phyloP scores from a whole-genome alignment of 371 early-diverging fungal species.

The Chytridiales sp. region DNA sequence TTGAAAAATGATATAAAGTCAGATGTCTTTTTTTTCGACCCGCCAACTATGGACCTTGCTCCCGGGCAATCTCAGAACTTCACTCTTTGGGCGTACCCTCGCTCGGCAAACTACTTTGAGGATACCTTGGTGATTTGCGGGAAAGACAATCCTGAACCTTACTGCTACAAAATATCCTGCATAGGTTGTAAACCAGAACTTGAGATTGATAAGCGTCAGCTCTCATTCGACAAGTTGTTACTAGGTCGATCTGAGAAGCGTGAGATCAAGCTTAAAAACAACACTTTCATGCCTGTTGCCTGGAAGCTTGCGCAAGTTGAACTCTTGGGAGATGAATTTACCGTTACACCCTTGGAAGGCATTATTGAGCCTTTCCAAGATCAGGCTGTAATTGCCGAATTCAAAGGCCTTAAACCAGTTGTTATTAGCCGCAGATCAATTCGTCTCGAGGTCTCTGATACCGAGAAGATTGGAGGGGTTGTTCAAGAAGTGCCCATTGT shows the following conservation, averaged over 20 bases:
- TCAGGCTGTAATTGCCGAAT: constrained; percentile 45
- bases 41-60: constrained; percentile 40
- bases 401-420: constrained; percentile 46
- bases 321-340: constrained; percentile 55
- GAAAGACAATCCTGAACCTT: constrained; percentile 63
- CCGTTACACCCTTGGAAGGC: constrained; percentile 50
- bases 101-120: constrained; percentile 44
- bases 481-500: constrained; percentile 50
- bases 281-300: constrained; percentile 45
- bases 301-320: constrained; percentile 59
- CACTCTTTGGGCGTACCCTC: constrained; percentile 52
- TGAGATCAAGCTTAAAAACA: constrained; percentile 52
- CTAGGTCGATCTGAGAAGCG: constrained; percentile 48
- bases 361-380: constrained; percentile 46
- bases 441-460: constrained; percentile 52
- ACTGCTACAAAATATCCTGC: constrained; percentile 47
- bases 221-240: constrained; percentile 57
- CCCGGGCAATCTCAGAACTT: constrained; percentile 46
- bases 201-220: constrained; percentile 52
- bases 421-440: constrained; percentile 48
- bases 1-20: constrained; percentile 50
- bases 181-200: constrained; percentile 58
- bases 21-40: constrained; percentile 59
- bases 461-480: constrained; percentile 48
- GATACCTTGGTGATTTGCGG: constrained; percentile 51